Base-by-base conservation (phyloP, 345 rosid species). In the Gossypium australe region DNA sequence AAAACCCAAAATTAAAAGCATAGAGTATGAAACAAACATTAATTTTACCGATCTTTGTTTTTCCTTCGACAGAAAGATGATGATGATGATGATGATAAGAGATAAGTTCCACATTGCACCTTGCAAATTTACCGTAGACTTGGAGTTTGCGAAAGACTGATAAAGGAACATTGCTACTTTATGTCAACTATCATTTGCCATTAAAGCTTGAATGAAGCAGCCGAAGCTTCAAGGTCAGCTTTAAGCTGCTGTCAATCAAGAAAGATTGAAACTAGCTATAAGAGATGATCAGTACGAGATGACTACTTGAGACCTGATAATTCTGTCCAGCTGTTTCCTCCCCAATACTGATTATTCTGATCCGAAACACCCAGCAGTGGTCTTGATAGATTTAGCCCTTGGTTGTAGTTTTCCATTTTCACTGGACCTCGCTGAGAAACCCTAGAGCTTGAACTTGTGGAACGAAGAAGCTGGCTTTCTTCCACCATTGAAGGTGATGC, bases 361-460 rank as follows among this genome's bases (percentile, higher is more conserved):
- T 58, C 84, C 5, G 86, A 52, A 59, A 79, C 57, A 20, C 80
- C 82, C 73, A 81, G 52, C 60, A 74, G 62, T 44, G 80, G 80
- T 75, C 82, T 82, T 7, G 88, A 62, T 22, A 87, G 67, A 78
- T 84, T 88, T 47, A 81, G 56, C 58, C 79, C 78, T 70, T 59
- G 84, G 16, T 57, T 11, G 17, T 72, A 84, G 20, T 77, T 85
- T 80, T 89, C 94, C 83, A 80, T 84, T 81, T 91, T 91, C 58
- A 87, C 81, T 5, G 87, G 84, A 76, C 84, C 80, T 25, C 80
- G 11, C 52, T 87, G 87, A 75, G 87, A 82, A 88, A 77, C 88
- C 86, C 97, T 86, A 84, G 91, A 76, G 75, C 65, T 81, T 4
- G 84, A 45, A 82, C 67, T 73, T 67, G 79, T 61, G 29, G 82